Evolutionary conservation across 2,329 filamentous ascomycete genomes (phyloP), one percentile per base, ranked within the genome.

Genomic region (Neonectria punicea): DNA sequence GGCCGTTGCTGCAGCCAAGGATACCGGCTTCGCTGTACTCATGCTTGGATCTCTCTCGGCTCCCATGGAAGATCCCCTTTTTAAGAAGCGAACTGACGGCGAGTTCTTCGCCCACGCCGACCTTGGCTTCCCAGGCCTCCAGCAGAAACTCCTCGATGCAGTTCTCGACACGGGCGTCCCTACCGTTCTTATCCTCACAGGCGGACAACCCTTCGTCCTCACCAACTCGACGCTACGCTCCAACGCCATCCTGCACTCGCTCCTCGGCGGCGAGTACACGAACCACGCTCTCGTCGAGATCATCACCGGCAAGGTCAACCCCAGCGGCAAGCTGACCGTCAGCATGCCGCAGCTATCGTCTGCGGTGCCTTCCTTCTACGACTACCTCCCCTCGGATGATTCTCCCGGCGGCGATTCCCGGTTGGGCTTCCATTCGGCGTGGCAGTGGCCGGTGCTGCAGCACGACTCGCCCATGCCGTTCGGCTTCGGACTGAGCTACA

Each of bases 401-500:
- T 85, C 84, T 59, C 77, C 88, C 36, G 82, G 85, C 63, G 87
- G 91, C 66, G 81, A 81, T 0, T 87, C 88, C 0, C 85, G 87
- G 65, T 84, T 83, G 10, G 80, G 87, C 39, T 87, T 84, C 70
- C 80, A 88, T 3, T 70, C 67, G 16, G 64, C 68, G 1, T 89
- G 88, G 68, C 71, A 75, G 28, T 75, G 68, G 61, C 75, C 76
- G 8, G 65, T 73, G 11, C 39, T 76, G 28, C 69, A 71, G 39
- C 69, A 64, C 36, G 55, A 58, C 5, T 65, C 68, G 1, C 66
- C 64, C 2, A 74, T 78, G 85, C 34, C 84, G 82, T 74, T 72
- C 81, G 90, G 89, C 2, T 90, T 85, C 63, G 90, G 90, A 0
- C 81, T 92, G 4, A 89, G 86, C 14, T 92, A 91, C 78, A 90